A percentile compares a stretch with the other conserved stretches of the same genome.
phyloP scores from a whole-genome alignment of 1,284 basidiomycete species.

The Cryptococcus wingfieldii region DNA sequence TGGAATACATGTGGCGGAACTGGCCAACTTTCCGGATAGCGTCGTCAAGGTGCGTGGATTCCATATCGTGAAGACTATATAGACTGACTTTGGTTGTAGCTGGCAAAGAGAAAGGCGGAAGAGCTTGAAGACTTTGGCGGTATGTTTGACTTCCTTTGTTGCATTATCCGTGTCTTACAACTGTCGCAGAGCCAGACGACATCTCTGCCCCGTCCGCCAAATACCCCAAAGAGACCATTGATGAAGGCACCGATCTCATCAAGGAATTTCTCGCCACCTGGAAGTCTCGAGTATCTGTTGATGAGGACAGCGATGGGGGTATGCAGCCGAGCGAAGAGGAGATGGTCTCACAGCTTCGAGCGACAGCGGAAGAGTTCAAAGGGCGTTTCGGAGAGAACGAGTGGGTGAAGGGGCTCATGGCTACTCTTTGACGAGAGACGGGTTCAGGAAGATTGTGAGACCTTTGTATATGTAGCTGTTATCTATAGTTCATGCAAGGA shows the following conservation, averaged over 20 bases:
- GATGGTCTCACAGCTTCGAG: conserved; percentile 64
- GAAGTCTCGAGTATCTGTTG: conserved; percentile 52
- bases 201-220: conserved; percentile 41
- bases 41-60: conserved; percentile 71
- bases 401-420: conserved; percentile 68
- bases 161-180: neutral
- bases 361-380: conserved; percentile 63
- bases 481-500: too few species aligned
- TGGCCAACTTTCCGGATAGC: conserved; percentile 92
- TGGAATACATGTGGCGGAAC: conserved; percentile 94
- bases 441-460: too few species aligned
- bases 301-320: conserved; percentile 47
- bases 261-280: conserved; percentile 75
- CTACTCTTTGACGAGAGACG: conserved; percentile 43
- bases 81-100: conserved; percentile 50
- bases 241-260: conserved; percentile 75
- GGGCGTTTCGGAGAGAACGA: conserved; percentile 66
- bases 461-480: too few species aligned
- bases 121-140: conserved; percentile 90
- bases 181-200: neutral
- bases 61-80: neutral
- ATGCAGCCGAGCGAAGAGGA: conserved; percentile 58
- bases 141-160: conserved; percentile 3
- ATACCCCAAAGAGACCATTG: conserved; percentile 60
- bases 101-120: conserved; percentile 91